Conservation (phyloP, 2,329 filamentous ascomycete genomes). For the Curvularia sp. region DNA sequence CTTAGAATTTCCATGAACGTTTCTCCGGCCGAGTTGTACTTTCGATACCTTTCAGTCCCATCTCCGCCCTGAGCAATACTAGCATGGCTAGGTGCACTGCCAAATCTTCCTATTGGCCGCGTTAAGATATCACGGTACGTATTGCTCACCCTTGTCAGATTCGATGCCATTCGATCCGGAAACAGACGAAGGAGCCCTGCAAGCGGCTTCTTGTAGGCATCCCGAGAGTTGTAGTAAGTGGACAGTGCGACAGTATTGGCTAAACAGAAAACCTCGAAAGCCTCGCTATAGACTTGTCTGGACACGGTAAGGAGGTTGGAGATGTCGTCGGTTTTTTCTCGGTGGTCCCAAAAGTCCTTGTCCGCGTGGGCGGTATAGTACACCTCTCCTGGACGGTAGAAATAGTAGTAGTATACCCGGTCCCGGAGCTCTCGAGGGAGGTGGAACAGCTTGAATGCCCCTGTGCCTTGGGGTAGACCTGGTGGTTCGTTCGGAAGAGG, state of each 20-base stretch:
- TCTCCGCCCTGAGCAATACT: conserved; percentile 2
- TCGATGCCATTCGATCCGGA: conserved; percentile 18
- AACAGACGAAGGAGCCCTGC: conserved; percentile 23
- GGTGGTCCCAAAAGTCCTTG: not conserved
- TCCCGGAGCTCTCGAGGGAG: conserved; percentile 34
- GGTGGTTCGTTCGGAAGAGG: not conserved
- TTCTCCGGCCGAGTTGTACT: conserved; percentile 5
- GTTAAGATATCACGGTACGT: conserved; percentile 1
- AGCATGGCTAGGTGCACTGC: conserved; percentile 5
- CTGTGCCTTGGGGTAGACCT: conserved; percentile 16
- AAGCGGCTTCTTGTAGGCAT: conserved; percentile 9
- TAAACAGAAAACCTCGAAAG: conserved; percentile 23
- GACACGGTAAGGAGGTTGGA: conserved; percentile 25
- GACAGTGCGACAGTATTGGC: conserved; percentile 21
- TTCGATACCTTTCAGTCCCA: conserved; percentile 1
- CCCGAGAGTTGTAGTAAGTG: not conserved
- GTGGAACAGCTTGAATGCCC: conserved; percentile 15
- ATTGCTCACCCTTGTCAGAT: conserved; percentile 7
- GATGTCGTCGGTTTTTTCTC: conserved; percentile 4
- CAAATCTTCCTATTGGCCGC: not conserved
- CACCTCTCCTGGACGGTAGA: conserved; percentile 19
- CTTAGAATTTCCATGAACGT: conserved; percentile 17
- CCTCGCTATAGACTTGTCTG: conserved; percentile 30
- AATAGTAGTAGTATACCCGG: conserved; percentile 25
- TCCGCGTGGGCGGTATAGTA: conserved; percentile 10